phyloP scores from a whole-genome alignment of 1,139 yeast species.

The Pichia sp. region DNA sequence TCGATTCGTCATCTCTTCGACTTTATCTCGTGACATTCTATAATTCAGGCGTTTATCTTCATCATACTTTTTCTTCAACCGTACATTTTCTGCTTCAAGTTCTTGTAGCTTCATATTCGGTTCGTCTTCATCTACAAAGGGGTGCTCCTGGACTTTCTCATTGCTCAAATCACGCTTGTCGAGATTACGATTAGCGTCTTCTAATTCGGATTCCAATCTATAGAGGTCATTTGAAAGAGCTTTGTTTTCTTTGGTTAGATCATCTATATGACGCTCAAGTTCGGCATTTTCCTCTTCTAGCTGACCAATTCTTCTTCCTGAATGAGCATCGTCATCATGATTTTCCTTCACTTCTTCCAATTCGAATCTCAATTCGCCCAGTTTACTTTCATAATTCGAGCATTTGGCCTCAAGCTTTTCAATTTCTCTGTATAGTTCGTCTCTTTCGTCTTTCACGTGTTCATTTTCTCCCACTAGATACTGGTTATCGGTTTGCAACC shows the following conservation, averaged over 20 bases:
- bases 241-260: neutral
- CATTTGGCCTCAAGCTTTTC: constrained; percentile 14
- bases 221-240: neutral
- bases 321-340: neutral
- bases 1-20: constrained; percentile 12
- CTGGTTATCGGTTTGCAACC: constrained; percentile 1
- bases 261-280: constrained; percentile 11
- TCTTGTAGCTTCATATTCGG: constrained; percentile 15
- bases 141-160: constrained; percentile 15
- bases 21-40: constrained; percentile 10
- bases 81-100: constrained; percentile 21
- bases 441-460: constrained; percentile 17
- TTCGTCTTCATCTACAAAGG: constrained; percentile 16
- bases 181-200: constrained; percentile 20
- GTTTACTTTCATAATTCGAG: constrained; percentile 17
- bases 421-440: neutral
- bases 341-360: constrained; percentile 9
- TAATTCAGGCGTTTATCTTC: constrained; percentile 8
- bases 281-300: constrained; percentile 9
- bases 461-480: constrained; percentile 14
- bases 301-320: constrained; percentile 17
- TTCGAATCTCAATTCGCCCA: constrained; percentile 10
- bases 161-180: constrained; percentile 6
- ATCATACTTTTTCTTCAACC: constrained; percentile 14
- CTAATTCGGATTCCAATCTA: constrained; percentile 13